Percentiles rank a stretch among this genome's conserved stretches.
Conservation (phyloP, 352 stramenopile species). For the Pythium monospermum region DNA sequence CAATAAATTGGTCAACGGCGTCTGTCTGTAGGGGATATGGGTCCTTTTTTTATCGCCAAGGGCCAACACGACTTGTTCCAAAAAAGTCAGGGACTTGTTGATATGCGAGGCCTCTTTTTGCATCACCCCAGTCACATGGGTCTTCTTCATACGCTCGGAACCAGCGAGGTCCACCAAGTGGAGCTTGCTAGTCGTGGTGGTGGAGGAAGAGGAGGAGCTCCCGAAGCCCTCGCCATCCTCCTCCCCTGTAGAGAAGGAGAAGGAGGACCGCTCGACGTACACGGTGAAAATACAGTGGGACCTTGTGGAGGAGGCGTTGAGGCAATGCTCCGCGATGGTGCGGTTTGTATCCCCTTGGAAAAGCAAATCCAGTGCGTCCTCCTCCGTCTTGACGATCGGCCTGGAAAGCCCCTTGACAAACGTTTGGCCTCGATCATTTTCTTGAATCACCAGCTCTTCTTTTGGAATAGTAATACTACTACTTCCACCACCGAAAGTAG, state of each 20-base stretch:
- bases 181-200: constrained; percentile 80
- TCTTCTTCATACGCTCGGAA: constrained; percentile 90
- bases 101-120: constrained; percentile 54
- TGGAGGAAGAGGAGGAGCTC: neutral
- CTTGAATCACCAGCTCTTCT: constrained; percentile 47
- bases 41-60: constrained; percentile 81
- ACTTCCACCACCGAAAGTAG: too few relatives aligned
- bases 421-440: constrained; percentile 60
- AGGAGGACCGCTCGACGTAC: constrained; percentile 53
- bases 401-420: constrained; percentile 60
- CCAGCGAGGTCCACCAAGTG: constrained; percentile 92
- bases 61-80: constrained; percentile 89
- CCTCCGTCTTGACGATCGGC: constrained; percentile 50
- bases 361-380: constrained; percentile 71
- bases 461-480: constrained; percentile 10
- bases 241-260: constrained; percentile 6
- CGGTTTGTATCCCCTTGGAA: constrained; percentile 77
- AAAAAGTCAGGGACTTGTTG: constrained; percentile 69
- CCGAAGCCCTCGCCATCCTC: constrained; percentile 16
- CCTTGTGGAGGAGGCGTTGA: constrained; percentile 70
- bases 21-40: constrained; percentile 92
- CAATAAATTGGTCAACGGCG: constrained; percentile 91
- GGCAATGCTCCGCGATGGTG: constrained; percentile 71
- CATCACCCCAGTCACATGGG: constrained; percentile 45
- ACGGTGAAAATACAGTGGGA: constrained; percentile 83